Evolutionary conservation across 345 rosid genomes (phyloP), one percentile per base, ranked within the genome.

Genomic region (Eucalyptus virginea): DNA sequence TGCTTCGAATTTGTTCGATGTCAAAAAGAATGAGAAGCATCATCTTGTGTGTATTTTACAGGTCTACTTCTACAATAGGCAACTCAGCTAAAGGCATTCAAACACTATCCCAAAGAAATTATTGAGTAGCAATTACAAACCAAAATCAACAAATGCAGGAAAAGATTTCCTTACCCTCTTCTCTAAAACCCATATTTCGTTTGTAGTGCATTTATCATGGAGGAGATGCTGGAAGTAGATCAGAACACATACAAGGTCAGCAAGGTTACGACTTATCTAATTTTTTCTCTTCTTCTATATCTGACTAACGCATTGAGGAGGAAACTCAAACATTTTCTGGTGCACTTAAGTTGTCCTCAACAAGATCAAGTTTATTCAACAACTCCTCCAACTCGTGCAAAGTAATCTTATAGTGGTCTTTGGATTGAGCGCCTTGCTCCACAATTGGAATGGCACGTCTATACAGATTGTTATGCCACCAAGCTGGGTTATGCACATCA

Each of bases 351-450:
- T 83, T 92, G 88, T 91, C 92, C 60, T 91, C 94, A 58, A 90
- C 88, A 89, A 90, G 87, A 89, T 89, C 91, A 32, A 91, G 80
- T 90, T 88, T 92, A 90, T 90, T 92, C 89, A 92, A 89, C 90
- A 94, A 88, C 87, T 88, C 89, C 91, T 93, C 94, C 89, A 92
- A 85, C 90, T 92, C 92, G 12, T 89, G 93, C 91, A 93, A 89
- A 69, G 93, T 92, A 88, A 81, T 91, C 92, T 91, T 91, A 87
- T 92, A 92, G 67, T 87, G 91, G 60, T 90, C 92, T 69, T 86
- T 89, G 81, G 91, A 92, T 81, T 16, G 92, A 44, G 94, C 92
- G 19, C 93, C 92, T 88, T 49, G 92, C 81, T 92, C 96, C 77
- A 90, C 91, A 86, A 92, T 67, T 5, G 94, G 94, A 88, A 92